These are phyloP conservation scores for Sphagnum magellanicum DNA, from an alignment of 228 moss, liverwort and hornwort genomes.

Conservation along the genomic window DNA sequence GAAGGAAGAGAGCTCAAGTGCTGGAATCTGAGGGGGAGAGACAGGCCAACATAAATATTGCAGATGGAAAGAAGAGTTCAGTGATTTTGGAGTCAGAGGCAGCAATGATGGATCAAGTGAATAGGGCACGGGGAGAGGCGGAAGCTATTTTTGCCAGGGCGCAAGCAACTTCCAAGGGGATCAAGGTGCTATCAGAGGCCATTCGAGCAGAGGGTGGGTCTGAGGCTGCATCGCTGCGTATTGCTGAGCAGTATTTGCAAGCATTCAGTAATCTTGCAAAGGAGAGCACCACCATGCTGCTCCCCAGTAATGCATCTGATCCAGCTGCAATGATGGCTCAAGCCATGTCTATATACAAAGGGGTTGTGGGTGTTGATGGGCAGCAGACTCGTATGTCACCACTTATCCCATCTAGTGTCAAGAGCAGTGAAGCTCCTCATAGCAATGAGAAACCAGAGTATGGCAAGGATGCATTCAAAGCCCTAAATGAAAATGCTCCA, in stretches of 20 bases:
- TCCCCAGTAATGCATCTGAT: constrained; percentile 76
- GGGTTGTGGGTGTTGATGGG: constrained; percentile 79
- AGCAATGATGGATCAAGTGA: constrained; percentile 97
- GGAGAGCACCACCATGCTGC: constrained; percentile 91
- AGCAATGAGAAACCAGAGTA: too few relatives aligned
- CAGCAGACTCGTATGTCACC: constrained; percentile 52
- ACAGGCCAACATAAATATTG: constrained; percentile 95
- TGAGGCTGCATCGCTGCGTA: constrained; percentile 87
- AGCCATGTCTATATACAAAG: constrained; percentile 96
- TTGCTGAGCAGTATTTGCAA: constrained; percentile 88
- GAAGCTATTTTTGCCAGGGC: constrained; percentile 96
- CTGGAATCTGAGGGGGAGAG: constrained; percentile 99
- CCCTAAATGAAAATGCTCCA: too few relatives aligned
- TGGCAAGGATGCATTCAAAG: too few relatives aligned
- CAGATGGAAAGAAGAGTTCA: constrained; percentile 97
- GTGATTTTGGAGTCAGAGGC: constrained; percentile 98
- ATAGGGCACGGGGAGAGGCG: constrained; percentile 95
- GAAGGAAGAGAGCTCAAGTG: constrained; percentile 94
- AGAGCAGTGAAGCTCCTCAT: too few relatives aligned
- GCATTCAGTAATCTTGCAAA: constrained; percentile 94
- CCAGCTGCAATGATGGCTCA: constrained; percentile 98
- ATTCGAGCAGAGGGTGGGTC: constrained; percentile 84
- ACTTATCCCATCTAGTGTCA: too few relatives aligned
- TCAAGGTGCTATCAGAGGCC: constrained; percentile 67
- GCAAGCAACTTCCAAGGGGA: constrained; percentile 91